Conservation (phyloP, 1,139 yeast genomes). For the Pichia sp. region DNA sequence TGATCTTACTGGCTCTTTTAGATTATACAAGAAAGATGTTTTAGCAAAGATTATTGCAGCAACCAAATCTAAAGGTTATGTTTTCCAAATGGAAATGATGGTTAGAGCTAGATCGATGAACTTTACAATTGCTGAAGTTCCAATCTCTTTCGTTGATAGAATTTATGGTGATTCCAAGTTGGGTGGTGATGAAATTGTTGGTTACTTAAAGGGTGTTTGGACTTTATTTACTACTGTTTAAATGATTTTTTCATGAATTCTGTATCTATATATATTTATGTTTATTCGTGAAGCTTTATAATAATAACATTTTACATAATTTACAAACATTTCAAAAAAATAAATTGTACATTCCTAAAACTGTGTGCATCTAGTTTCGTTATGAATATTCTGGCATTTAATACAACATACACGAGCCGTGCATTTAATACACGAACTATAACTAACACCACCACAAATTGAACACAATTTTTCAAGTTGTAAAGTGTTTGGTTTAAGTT, state of each 20-base stretch:
- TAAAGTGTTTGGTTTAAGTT: slow-evolving; percentile 26
- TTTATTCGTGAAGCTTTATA: not conserved
- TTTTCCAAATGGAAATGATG: slow-evolving; percentile 89
- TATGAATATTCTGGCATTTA: slow-evolving; percentile 34
- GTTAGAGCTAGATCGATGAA: slow-evolving; percentile 72
- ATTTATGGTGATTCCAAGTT: slow-evolving; percentile 75
- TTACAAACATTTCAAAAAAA: not conserved
- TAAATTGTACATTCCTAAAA: slow-evolving; percentile 9
- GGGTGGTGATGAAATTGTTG: slow-evolving; percentile 79
- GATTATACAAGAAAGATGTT: slow-evolving; percentile 68
- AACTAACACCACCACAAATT: slow-evolving; percentile 38
- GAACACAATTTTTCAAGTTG: slow-evolving; percentile 36
- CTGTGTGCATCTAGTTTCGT: slow-evolving; percentile 35
- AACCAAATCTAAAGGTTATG: slow-evolving; percentile 75
- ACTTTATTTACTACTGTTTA: slow-evolving; percentile 58
- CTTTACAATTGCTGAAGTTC: slow-evolving; percentile 71
- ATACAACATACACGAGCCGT: slow-evolving; percentile 35
- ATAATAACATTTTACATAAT: not conserved
- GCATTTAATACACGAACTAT: slow-evolving; percentile 35
- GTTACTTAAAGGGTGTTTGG: slow-evolving; percentile 74
- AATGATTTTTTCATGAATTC: not conserved
- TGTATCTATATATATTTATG: not conserved
- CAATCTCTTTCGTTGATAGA: slow-evolving; percentile 74
- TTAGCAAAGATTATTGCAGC: slow-evolving; percentile 61
- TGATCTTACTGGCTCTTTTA: slow-evolving; percentile 74